Evolutionary conservation across 495 filamentous ascomycete species (phyloP).

Genomic region (Xylaria intraflava): DNA sequence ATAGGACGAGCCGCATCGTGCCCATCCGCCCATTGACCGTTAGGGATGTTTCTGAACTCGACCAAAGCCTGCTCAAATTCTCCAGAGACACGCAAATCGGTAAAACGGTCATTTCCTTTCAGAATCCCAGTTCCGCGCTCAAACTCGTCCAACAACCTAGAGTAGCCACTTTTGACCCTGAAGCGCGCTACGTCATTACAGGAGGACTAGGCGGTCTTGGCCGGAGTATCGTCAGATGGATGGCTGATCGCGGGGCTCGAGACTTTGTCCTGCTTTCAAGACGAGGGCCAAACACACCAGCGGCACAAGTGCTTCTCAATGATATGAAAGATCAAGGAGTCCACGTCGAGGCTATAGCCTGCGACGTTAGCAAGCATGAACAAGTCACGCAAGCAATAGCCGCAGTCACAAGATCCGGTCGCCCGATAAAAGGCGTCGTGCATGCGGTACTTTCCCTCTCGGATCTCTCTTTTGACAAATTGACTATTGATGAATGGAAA

Average conservation of each 20-base stretch:
- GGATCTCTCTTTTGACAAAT: slow-evolving; percentile 37
- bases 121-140: slow-evolving; percentile 7
- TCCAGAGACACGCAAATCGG: slow-evolving; percentile 43
- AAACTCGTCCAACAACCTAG: slow-evolving; percentile 2
- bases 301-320: slow-evolving; percentile 4
- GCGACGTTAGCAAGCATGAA: slow-evolving; percentile 3
- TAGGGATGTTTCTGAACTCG: slow-evolving; percentile 29
- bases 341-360: neutral
- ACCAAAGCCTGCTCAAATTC: slow-evolving; percentile 38
- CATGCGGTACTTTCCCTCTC: slow-evolving; percentile 34
- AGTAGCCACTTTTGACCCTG: slow-evolving; percentile 14
- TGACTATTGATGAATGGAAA: slow-evolving; percentile 27
- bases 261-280: slow-evolving; percentile 46
- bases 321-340: neutral
- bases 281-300: slow-evolving; percentile 11
- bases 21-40: slow-evolving; percentile 23
- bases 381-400: neutral
- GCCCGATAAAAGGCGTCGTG: slow-evolving; percentile 40
- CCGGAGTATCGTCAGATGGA: slow-evolving; percentile 40
- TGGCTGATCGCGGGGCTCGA: slow-evolving; percentile 42
- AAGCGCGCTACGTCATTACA: slow-evolving; percentile 43
- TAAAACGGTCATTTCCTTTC: slow-evolving; percentile 38
- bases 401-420: slow-evolving; percentile 13
- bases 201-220: slow-evolving; percentile 53
- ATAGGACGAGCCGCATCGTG: slow-evolving; percentile 6